Base-by-base conservation (phyloP, 23 red algal genomes). In the Agarophyton chilense region DNA sequence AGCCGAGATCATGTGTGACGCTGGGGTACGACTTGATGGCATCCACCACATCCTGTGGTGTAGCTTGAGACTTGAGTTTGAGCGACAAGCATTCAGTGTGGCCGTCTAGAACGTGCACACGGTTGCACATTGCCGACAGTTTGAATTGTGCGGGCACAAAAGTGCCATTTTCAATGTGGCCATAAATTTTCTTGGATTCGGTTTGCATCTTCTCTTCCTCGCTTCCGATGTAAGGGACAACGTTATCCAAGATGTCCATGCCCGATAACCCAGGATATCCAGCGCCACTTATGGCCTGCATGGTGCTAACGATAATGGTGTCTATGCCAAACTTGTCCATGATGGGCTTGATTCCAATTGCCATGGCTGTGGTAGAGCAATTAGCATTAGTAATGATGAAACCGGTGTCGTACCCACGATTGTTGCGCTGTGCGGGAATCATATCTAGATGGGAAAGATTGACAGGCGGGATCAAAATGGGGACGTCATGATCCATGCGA, bases 211-310 rank as follows among this genome's bases (percentile, higher is more conserved):
- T 98, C 31, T 63, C 76, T 86, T 98, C 96, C 74, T 98, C 96
- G 35, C 86, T 77, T 52, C 96, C 96, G 63, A 98, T 98, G 65
- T 72, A 81, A 29, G 96, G 96, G 42, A 98, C 82, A 17, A 98
- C 96, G 87, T 98, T 98, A 62, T 98, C 96, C 19, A 98, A 40
- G n/a, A 98, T 95, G 74, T 98, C 96, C 92, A 98, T 95, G 13
- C 87, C 77, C 1, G 92, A 88, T 50, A 98, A 73, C 43, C 96
- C 96, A 21, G 96, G 96, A 60, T 98, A 98, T 19, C 96, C 96
- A 32, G 96, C 79, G 22, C 96, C 96, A 39, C 85, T 92, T 72
- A 98, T 98, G 73, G 96, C 96, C 82, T 98, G 96, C 96, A 98
- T 95, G 52, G 96, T 98, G 29, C 87, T 51, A 19, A 98, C 96